Evolutionary conservation across 139 green algal species (phyloP), one percentile per base, ranked within the genome.

Genomic region (Coelastrella sp.): DNA sequence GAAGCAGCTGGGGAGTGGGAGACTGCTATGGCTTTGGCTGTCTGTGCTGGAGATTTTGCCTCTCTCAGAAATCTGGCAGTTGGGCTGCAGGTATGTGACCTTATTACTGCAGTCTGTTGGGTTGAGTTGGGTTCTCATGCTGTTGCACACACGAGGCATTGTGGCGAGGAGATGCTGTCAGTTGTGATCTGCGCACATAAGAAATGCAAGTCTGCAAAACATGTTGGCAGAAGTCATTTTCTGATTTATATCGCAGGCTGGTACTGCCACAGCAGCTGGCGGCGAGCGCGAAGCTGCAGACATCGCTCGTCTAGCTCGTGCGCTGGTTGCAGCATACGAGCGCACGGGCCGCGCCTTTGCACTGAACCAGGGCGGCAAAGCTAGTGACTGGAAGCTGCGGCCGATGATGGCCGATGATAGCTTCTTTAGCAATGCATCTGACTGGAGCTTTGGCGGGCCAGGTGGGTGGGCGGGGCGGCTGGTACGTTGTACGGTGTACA

Each of bases 1-100:
- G 58, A 71, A 22, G 22, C 68, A n/a, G 73, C 93, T 85, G 93
- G 93, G 76, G 93, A 95, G 90, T 95, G 93, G 93, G 80, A 90
- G 61, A 78, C 87, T 5, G 80, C 85, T 17, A 89, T 94, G 88
- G 87, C 91, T 22, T 60, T 94, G 59, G 86, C 85, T 0, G 81
- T 93, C 59, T 92, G 90, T 73, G 8, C 32, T 5, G 92, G 90
- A 66, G 90, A 93, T 81, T 86, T 91, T 80, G 59, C 32, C 13
- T 68, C 59, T 17, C 81, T 94, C 66, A 22, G 71, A 47, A 71
- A 32, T 57, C 56, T 94, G 10, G 65, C 71, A 5, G 82, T 77
- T 22, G 73, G 82, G 58, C 22, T 92, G 84, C 66, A 87, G 88
- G 68, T 83, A 47, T 47, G 32, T 47, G 32, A 47, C 32, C 1